Conservation (phyloP, 805 yeast species). For the Komagataella kurtzmanii region DNA sequence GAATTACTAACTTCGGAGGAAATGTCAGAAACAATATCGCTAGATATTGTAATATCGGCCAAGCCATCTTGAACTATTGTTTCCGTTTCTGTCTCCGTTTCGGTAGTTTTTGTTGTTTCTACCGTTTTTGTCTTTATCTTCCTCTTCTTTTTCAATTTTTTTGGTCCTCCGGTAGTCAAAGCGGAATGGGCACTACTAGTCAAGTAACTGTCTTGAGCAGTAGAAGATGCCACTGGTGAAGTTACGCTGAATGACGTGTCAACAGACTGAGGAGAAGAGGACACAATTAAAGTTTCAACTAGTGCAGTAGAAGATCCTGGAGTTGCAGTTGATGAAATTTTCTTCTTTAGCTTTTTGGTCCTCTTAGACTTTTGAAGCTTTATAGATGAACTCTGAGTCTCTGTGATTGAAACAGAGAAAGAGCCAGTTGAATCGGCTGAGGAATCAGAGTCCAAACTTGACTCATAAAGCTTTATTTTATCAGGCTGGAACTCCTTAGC, state of each 20-base stretch:
- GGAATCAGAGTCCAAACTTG: not conserved
- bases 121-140: not conserved
- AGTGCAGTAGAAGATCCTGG: not conserved
- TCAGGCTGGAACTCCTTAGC: not conserved
- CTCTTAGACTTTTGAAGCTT: not conserved
- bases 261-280: not conserved
- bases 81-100: not conserved
- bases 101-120: not conserved
- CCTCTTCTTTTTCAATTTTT: not conserved
- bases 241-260: not conserved
- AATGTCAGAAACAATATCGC: not conserved
- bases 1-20: not conserved
- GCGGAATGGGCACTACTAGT: not conserved
- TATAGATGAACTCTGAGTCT: not conserved
- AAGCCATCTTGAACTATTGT: not conserved
- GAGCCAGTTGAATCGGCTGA: not conserved
- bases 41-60: not conserved
- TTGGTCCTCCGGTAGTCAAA: not conserved
- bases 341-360: not conserved
- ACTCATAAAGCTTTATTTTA: not conserved
- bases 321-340: no score
- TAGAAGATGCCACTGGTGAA: not conserved
- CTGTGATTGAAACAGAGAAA: not conserved
- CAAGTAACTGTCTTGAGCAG: not conserved
- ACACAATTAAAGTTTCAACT: not conserved